These are phyloP conservation scores for Monosiga brevicollis DNA, from an alignment of 78 protist species.

Conservation along the genomic window DNA sequence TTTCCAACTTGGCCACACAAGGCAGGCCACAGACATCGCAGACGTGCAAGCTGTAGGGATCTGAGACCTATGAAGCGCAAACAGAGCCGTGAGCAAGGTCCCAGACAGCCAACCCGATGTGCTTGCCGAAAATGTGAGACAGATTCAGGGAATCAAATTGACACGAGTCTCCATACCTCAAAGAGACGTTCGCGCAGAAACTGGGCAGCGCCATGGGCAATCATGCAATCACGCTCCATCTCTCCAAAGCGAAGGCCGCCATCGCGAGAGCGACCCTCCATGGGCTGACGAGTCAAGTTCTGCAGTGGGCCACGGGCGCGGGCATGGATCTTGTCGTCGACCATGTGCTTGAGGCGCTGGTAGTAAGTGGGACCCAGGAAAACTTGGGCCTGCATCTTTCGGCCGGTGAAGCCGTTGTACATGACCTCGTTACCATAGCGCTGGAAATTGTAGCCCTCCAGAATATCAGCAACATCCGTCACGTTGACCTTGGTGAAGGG, in stretches of 20 bases:
- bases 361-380: constrained; percentile 98
- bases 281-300: constrained; percentile 94
- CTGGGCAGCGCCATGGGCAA: constrained; percentile 73
- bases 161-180: too few relatives aligned
- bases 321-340: constrained; percentile 97
- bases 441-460: constrained; percentile 81
- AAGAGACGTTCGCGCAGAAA: constrained; percentile 92
- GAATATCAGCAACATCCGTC: constrained; percentile 46
- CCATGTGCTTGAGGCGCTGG: constrained; percentile 98
- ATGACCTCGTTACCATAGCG: constrained; percentile 86
- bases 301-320: constrained; percentile 94
- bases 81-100: too few relatives aligned
- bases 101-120: too few relatives aligned
- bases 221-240: constrained; percentile 97
- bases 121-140: too few relatives aligned
- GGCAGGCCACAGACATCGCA: constrained; percentile 97
- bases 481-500: constrained; percentile 91
- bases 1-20: constrained; percentile 68
- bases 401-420: constrained; percentile 98
- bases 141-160: too few relatives aligned
- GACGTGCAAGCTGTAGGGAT: constrained; percentile 87
- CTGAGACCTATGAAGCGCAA: too few relatives aligned
- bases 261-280: constrained; percentile 97
- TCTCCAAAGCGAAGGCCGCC: constrained; percentile 99
- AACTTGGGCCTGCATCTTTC: constrained; percentile 65